Conservation (phyloP, 2,329 filamentous ascomycete genomes). For the Botryotinia globosa region DNA sequence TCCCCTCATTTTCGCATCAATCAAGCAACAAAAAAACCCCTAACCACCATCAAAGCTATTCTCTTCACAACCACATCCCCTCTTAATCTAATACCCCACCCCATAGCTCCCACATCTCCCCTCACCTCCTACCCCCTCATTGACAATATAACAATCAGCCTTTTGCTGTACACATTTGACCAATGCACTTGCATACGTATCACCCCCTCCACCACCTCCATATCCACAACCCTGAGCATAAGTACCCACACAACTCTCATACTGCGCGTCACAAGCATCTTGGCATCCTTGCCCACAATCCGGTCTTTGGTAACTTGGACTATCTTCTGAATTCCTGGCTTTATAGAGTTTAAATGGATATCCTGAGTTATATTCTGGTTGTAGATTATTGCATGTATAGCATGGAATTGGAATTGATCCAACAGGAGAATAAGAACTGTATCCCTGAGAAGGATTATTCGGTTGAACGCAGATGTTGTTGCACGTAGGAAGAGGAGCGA, state of each 20-base stretch:
- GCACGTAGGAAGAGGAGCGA: conserved; percentile 48
- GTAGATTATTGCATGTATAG: conserved; percentile 54
- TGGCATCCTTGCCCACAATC: conserved; percentile 45
- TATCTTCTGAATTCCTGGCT: conserved; percentile 43
- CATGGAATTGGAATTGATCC: conserved; percentile 52
- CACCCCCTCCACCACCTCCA: conserved; percentile 23
- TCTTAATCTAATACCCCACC: conserved; percentile 25
- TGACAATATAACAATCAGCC: conserved; percentile 46
- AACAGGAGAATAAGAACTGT: conserved; percentile 60
- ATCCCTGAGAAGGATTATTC: conserved; percentile 58
- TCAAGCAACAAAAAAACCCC: background rate
- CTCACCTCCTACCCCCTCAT: conserved; percentile 41
- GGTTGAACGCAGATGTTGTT: conserved; percentile 51
- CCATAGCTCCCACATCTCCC: conserved; percentile 44
- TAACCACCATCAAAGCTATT: background rate
- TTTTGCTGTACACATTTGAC: conserved; percentile 51
- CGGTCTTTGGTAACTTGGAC: conserved; percentile 45
- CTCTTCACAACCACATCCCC: background rate
- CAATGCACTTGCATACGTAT: conserved; percentile 36
- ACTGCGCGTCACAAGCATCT: conserved; percentile 54
- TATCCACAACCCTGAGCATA: conserved; percentile 50
- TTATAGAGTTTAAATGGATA: conserved; percentile 55
- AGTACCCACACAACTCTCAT: conserved; percentile 46
- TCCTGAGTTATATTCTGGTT: conserved; percentile 41
- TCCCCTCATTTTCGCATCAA: background rate